A percentile compares a stretch with the other conserved stretches of the same genome.
Evolutionary conservation across 805 yeast genomes (phyloP).

Genomic region (Danielia oregonensis): DNA sequence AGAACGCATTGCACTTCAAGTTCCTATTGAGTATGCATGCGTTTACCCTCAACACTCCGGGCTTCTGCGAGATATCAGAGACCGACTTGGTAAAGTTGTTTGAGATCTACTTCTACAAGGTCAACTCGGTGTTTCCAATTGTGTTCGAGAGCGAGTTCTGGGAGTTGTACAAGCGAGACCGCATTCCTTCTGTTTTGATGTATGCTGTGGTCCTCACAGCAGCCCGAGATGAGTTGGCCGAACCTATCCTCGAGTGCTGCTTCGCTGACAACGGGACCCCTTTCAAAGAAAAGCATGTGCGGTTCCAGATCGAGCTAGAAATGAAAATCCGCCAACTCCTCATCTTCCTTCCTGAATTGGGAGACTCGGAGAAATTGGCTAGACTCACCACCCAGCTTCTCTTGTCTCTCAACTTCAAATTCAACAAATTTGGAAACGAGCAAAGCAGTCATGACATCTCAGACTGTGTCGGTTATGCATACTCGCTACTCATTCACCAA

Average conservation of each 20-base stretch:
- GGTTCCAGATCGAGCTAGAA: slow-evolving; percentile 14
- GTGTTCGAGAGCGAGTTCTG: slow-evolving; percentile 37
- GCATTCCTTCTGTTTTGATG: slow-evolving; percentile 37
- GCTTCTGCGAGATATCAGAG: slow-evolving; percentile 11
- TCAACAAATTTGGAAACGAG: slow-evolving; percentile 20
- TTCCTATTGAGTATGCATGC: slow-evolving; percentile 13
- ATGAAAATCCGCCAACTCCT: slow-evolving; percentile 20
- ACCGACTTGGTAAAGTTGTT: slow-evolving; percentile 21
- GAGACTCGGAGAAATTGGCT: slow-evolving; percentile 19
- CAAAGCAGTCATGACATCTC: slow-evolving; percentile 20
- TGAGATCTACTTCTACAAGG: slow-evolving; percentile 34
- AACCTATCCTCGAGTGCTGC: slow-evolving; percentile 14
- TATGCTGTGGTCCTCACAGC: slow-evolving; percentile 43
- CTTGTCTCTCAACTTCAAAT: slow-evolving; percentile 16
- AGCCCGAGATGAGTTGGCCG: slow-evolving; percentile 32
- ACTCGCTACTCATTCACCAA: slow-evolving; percentile 18
- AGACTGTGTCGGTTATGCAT: slow-evolving; percentile 16
- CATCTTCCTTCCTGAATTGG: slow-evolving; percentile 20
- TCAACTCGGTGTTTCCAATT: slow-evolving; percentile 40
- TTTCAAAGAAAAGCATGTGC: slow-evolving; percentile 7
- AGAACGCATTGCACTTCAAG: slow-evolving; percentile 11
- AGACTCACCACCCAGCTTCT: slow-evolving; percentile 18
- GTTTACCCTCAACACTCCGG: slow-evolving; percentile 16
- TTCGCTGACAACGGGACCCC: slow-evolving; percentile 4
- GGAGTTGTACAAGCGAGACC: slow-evolving; percentile 28